Percentiles rank a stretch among this genome's conserved stretches.
Evolutionary conservation across 306 rosid species (phyloP).

Genomic region (Pterocarpus macrocarpus): DNA sequence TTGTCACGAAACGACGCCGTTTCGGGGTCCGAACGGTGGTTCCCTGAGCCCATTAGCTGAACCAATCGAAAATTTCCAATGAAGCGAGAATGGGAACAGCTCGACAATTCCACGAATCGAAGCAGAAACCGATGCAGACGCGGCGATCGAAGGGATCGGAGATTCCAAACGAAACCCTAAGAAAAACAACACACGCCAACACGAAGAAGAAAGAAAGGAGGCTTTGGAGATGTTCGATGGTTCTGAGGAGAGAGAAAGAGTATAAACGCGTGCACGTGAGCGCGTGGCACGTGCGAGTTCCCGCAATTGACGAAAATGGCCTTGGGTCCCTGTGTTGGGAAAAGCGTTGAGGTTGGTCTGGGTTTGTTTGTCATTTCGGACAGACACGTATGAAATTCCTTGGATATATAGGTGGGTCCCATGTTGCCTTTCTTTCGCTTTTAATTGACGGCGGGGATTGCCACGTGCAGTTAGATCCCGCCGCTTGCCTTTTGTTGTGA

Average conservation of each 20-base stretch:
- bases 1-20: conserved; percentile 51
- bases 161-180: conserved; percentile 61
- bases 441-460: background rate
- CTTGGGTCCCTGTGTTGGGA: background rate
- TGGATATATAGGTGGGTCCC: conserved; percentile 1
- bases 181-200: background rate
- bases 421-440: background rate
- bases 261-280: conserved; percentile 59
- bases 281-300: background rate
- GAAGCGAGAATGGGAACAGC: background rate
- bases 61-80: conserved; percentile 52
- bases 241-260: background rate
- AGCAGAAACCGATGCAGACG: background rate
- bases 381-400: background rate
- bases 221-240: conserved; percentile 31
- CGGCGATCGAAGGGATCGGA: conserved; percentile 38
- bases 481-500: background rate
- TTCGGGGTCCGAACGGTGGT: conserved; percentile 55
- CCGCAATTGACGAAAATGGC: background rate
- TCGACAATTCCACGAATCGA: background rate
- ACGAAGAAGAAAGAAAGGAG: background rate
- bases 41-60: conserved; percentile 69
- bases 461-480: background rate
- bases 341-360: background rate
- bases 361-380: background rate